Evolutionary conservation across 371 early-diverging fungal genomes (phyloP).

Genomic region (Haplosporangium sp.): DNA sequence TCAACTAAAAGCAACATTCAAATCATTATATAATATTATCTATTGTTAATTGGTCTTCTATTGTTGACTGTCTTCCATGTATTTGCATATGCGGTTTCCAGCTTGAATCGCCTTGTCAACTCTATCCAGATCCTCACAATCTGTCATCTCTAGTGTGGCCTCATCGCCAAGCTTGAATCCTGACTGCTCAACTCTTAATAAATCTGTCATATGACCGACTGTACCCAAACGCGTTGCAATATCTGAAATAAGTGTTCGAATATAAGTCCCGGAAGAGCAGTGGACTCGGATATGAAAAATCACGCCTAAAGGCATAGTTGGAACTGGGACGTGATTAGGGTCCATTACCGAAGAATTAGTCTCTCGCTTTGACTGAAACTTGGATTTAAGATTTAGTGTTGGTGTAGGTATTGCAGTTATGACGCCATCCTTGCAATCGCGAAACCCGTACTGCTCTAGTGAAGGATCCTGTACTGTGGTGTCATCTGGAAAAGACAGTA

Average conservation of each 20-base stretch:
- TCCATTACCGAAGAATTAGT: conserved; percentile 4
- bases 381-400: neutral
- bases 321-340: conserved; percentile 19
- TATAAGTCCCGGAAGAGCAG: conserved; percentile 64
- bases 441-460: conserved; percentile 15
- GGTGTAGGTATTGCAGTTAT: neutral
- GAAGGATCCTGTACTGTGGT: conserved; percentile 6
- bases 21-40: neutral
- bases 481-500: conserved; percentile 40
- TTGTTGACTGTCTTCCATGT: neutral
- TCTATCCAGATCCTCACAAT: conserved; percentile 33
- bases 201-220: conserved; percentile 56
- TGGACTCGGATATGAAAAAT: conserved; percentile 54
- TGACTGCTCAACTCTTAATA: conserved; percentile 57
- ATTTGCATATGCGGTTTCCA: conserved; percentile 19
- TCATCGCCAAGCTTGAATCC: conserved; percentile 42
- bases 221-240: conserved; percentile 56
- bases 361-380: conserved; percentile 23
- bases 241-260: conserved; percentile 61
- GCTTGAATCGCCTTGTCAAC: conserved; percentile 34
- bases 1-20: neutral
- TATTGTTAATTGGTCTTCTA: neutral
- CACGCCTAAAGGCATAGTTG: conserved; percentile 14
- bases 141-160: conserved; percentile 30
- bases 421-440: neutral